Evolutionary conservation across 306 rosid genomes (phyloP).

Genomic region (Vigna radiata): DNA sequence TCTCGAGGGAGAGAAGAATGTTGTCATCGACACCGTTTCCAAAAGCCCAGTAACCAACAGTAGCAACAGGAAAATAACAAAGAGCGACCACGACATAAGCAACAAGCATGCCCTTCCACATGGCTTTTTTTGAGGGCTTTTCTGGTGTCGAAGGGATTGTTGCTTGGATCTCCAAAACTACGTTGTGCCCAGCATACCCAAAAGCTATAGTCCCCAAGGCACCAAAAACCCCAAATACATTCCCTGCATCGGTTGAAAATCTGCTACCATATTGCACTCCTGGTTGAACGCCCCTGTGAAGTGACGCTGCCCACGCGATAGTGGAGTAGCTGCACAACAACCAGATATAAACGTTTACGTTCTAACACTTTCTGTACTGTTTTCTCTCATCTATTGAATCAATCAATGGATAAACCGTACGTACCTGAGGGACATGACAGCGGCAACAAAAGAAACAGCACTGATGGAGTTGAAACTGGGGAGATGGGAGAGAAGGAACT

Average conservation of each 20-base stretch:
- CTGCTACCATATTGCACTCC: constrained; percentile 53
- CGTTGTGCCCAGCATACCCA: constrained; percentile 86
- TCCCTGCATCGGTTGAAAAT: constrained; percentile 49
- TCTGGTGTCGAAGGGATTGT: constrained; percentile 94
- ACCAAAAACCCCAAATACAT: constrained; percentile 57
- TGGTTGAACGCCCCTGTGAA: constrained; percentile 57
- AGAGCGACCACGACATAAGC: constrained; percentile 77
- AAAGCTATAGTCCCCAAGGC: constrained; percentile 77
- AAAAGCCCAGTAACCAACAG: constrained; percentile 69
- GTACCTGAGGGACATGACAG: constrained; percentile 73
- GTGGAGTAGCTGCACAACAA: constrained; percentile 69
- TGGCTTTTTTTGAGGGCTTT: constrained; percentile 83
- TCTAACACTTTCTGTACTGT: too few relatives aligned
- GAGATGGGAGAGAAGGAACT: constrained; percentile 68
- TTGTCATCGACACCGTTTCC: constrained; percentile 68
- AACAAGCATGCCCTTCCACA: constrained; percentile 81
- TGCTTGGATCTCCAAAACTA: constrained; percentile 90
- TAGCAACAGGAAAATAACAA: constrained; percentile 84
- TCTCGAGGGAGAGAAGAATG: constrained; percentile 69
- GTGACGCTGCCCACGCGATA: constrained; percentile 74
- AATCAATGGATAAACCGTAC: neutral
- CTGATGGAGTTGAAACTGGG: constrained; percentile 77
- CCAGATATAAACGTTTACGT: neutral
- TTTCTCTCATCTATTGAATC: too few relatives aligned
- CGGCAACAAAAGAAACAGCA: constrained; percentile 66